Conservation (phyloP, 768 basidiomycete genomes). For the Serendipita sp. region DNA sequence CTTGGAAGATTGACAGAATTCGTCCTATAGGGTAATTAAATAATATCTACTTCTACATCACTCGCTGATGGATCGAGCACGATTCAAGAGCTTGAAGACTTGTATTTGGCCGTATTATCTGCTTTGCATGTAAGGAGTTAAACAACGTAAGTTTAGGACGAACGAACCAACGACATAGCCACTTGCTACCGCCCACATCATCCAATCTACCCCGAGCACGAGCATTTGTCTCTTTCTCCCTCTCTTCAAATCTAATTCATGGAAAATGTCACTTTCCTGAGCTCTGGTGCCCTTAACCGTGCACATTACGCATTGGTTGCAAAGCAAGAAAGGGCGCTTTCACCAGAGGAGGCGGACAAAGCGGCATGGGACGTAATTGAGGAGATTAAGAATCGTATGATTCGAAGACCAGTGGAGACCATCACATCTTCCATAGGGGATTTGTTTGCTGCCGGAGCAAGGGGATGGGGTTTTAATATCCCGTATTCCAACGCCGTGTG, state of each 20-base stretch:
- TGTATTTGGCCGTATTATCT: no score
- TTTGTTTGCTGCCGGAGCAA: neutral
- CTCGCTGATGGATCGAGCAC: no score
- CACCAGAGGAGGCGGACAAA: slow-evolving; percentile 44
- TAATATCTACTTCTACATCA: no score
- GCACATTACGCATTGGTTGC: slow-evolving; percentile 62
- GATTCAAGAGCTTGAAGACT: no score
- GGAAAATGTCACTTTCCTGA: slow-evolving; percentile 19
- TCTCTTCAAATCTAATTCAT: neutral
- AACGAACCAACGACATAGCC: no score
- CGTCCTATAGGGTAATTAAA: no score
- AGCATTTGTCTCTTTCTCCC: no score
- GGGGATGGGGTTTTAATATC: neutral
- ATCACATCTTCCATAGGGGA: neutral
- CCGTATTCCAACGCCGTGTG: neutral
- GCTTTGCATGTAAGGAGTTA: no score
- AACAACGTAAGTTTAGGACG: no score
- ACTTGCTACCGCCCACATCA: no score
- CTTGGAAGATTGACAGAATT: no score
- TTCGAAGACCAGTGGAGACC: neutral
- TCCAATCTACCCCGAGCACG: no score
- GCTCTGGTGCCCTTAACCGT: slow-evolving; percentile 63
- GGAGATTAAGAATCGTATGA: neutral
- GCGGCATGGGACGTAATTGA: neutral
- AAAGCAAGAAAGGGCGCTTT: slow-evolving; percentile 47